Percentiles rank a stretch among this genome's conserved stretches.
Conservation (phyloP, 495 filamentous ascomycete genomes). For the Eremomyces bilateralis region DNA sequence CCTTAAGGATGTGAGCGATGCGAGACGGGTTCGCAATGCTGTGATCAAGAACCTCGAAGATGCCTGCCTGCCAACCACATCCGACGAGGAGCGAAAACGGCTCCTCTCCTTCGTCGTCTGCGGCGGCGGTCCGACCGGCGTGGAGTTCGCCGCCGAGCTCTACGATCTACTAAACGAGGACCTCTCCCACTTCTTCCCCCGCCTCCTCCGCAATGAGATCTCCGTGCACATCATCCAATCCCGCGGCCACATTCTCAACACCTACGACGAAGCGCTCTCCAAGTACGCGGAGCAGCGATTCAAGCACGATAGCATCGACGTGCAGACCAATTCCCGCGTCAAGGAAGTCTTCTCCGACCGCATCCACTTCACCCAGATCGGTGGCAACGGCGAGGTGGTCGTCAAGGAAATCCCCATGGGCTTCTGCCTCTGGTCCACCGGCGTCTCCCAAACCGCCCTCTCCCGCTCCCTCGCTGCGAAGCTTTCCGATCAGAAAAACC, state of each 20-base stretch:
- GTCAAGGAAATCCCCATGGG: conserved; percentile 89
- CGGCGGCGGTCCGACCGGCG: conserved; percentile 90
- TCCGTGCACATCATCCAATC: conserved; percentile 95
- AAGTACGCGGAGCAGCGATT: conserved; percentile 84
- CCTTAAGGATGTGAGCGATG: conserved; percentile 84
- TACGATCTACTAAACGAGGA: conserved; percentile 96
- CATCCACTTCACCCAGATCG: conserved; percentile 71
- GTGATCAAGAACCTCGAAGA: conserved; percentile 84
- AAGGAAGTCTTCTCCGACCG: conserved; percentile 65
- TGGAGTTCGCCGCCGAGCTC: conserved; percentile 92
- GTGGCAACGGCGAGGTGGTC: conserved; percentile 44
- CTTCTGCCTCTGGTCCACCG: conserved; percentile 96
- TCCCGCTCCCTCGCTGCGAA: conserved; percentile 48
- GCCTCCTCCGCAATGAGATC: conserved; percentile 82
- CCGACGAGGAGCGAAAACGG: conserved; percentile 69
- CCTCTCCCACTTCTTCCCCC: conserved; percentile 59
- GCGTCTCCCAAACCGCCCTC: conserved; percentile 68
- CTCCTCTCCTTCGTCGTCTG: conserved; percentile 85
- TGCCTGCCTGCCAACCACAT: conserved; percentile 81
- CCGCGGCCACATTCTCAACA: conserved; percentile 86
- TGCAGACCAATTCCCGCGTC: conserved; percentile 80
- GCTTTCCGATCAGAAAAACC: conserved; percentile 57
- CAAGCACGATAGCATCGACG: conserved; percentile 69
- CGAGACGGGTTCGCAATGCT: conserved; percentile 65
- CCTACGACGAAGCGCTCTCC: conserved; percentile 88